Evolutionary conservation across 1,139 yeast species (phyloP), one percentile per base, ranked within the genome.

Genomic region (Saccharomyces hybrid): DNA sequence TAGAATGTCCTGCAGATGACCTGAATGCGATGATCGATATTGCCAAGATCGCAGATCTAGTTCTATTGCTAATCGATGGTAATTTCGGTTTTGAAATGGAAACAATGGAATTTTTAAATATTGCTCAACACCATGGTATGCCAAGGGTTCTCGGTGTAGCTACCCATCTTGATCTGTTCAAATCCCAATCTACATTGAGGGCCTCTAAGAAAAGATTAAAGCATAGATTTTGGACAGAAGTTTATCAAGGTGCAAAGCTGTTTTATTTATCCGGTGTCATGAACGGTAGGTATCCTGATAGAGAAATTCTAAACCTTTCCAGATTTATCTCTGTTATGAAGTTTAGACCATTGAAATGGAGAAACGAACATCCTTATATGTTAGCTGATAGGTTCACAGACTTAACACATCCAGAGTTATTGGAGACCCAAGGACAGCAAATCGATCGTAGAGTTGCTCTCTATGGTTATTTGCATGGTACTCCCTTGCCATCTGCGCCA

Each of bases 81-180:
- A 95, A 95, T 70, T 95, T 89, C 70, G 99, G 99, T 3, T 83
- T 95, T 59, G 99, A 95, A 74, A 95, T 95, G 99, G 99, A 95
- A 71, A 95, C 99, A 14, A 95, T 95, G 99, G 99, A 95, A 72
- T 95, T 95, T 68, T 78, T 95, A 60, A 95, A 95, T 68, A 81
- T 95, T 61, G 95, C 97, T 5, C 96, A 95, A 64, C 97, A 95
- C 66, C 99, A 95, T 69, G 99, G 99, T 71, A 93, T 95, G 91
- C 99, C 99, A 49, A 81, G 97, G 67, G 96, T 95, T 28, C 78
- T 95, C 53, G 99, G 99, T 60, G 89, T 95, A 19, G 87, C 97
- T 8, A 93, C 99, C 0, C 99, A 95, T 75, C 79, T 95, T 67
- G 99, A 95, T 72, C 77, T 95, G 57, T 95, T 95, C 78, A 90